Conservation (phyloP, 2,329 filamentous ascomycete species). For the Volutella citrinella region DNA sequence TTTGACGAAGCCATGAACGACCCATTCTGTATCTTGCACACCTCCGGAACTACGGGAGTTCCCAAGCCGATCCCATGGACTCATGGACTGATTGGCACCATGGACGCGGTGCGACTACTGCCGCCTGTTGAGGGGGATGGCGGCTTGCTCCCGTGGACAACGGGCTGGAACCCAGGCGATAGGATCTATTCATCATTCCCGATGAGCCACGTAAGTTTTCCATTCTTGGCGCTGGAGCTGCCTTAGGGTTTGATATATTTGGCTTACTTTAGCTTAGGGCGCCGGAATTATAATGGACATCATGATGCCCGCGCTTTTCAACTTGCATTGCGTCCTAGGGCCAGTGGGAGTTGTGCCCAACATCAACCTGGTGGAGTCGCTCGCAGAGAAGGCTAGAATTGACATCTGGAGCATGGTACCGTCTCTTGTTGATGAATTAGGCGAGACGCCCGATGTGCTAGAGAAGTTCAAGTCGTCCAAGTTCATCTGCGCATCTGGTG, state of each 20-base stretch:
- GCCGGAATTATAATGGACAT: conserved; percentile 42
- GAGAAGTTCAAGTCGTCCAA: conserved; percentile 29
- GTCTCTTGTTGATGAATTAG: conserved; percentile 33
- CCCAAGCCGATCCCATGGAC: conserved; percentile 38
- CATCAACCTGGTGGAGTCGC: conserved; percentile 30
- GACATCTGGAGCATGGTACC: conserved; percentile 38
- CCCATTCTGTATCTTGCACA: conserved; percentile 37
- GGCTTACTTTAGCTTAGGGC: too few species aligned
- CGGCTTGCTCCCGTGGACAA: conserved; percentile 26
- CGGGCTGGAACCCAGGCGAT: conserved; percentile 26
- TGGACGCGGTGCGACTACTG: conserved; percentile 36
- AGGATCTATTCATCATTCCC: conserved; percentile 34
- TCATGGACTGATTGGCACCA: conserved; percentile 29
- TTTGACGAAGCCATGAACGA: conserved; percentile 32
- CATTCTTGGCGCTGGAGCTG: too few species aligned
- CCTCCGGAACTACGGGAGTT: conserved; percentile 40
- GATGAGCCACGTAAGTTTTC: conserved; percentile 30
- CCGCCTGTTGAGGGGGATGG: conserved; percentile 28
- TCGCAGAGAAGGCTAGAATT: conserved; percentile 32
- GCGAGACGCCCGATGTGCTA: conserved; percentile 28
- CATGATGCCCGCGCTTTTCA: conserved; percentile 34
- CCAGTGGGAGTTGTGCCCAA: conserved; percentile 34
- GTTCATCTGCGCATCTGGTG: conserved; percentile 36
- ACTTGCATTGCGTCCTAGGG: conserved; percentile 34
- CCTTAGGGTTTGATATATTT: too few species aligned